Base-by-base conservation (phyloP, 225 moss, liverwort and hornwort species). In the Ulota crispa region DNA sequence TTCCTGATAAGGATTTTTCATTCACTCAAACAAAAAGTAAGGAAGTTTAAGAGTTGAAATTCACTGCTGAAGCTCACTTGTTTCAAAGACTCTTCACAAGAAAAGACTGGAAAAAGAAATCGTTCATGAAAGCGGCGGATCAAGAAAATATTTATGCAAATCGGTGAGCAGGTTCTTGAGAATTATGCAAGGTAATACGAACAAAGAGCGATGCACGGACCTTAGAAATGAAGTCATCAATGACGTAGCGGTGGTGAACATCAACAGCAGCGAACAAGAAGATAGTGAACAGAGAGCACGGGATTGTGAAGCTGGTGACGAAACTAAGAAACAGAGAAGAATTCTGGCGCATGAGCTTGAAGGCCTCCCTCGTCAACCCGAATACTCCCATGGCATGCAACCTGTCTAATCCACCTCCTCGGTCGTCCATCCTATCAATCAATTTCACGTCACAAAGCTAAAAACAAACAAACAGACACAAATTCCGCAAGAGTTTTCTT, bases 231-330 rank as follows among this genome's bases (percentile, higher is more conserved):
- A 89, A 85, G 30, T 89, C 89, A 3, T 37, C 63, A 5, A 85
- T 60, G 0, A 74, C 83, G 16, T 87, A 89, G 83, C 39, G 81
- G 42, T 72, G 87, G 67, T 83, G 78, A 64, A 89, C 30, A 50
- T 89, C 83, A 16, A 89, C 23, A 2, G 87, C 85, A 14, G 81
- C 61, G 27, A 81, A 6, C 36, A 85, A 66, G 75, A 85, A 72
- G 66, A 85, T 61, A 18, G 85, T 89, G 78, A 85, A 89, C 31
- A 81, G 11, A 26, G 78, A 43, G 78, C 77, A 75, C 6, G 89
- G 89, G 21, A 87, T 83, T 2, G 89, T 89, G 50, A 87, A 85
- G 87, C 67, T 83, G 10, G 81, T 78, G 4, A 83, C n/a, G 26
- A 89, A 89, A 75, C 75, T 83, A 64, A 87, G 5, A 23, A 89